Base-by-base conservation (phyloP, 495 filamentous ascomycete genomes). In the Penicillium crystallinum region DNA sequence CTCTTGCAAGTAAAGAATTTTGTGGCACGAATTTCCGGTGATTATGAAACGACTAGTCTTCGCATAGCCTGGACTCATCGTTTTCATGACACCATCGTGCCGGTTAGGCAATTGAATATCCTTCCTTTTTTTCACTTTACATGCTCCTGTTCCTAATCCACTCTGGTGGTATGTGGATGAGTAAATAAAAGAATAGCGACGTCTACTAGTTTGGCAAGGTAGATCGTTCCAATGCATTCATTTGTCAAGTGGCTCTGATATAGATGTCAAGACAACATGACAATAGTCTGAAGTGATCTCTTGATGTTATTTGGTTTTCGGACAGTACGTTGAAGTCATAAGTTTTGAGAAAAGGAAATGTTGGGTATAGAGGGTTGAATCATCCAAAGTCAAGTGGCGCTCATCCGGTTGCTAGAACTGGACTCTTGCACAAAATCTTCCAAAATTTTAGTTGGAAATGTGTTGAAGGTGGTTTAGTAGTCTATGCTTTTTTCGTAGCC, bases 321-420 rank as follows among this genome's bases (percentile, higher is more conserved):
- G 67, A 72, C 61, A 64, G 70, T 67, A 72, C 68, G 69, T 71
- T 62, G 57, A 63, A 54, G 61, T 42, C 48, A 53, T 43, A 11
- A 46, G 31, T 14, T 46, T 31, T 35, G 50, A 39, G 36, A 41
- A 56, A 48, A 37, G 22, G 37, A 42, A 52, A 54, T 50, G 53
- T 63, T 56, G 70, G 71, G 71, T 73, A 74, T 76, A 74, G 66
- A 73, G 69, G 73, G 73, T 76, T 76, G 73, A 76, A 71, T 71
- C 66, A 71, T 72, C 69, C 65, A 67, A 59, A 61, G 50, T 58
- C 58, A 54, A 31, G 44, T 50, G 47, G 46, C 56, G 55, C 51
- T 55, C 30, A 59, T 44, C 49, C 49, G 46, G 40, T 45, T 51
- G 35, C 30, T 37, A 48, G 49, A 40, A 34, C 34, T 54, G 48